These are phyloP conservation scores for Brachypodium distachyon DNA, from an alignment of 202 grass and related monocot species.

Conservation along the genomic window DNA sequence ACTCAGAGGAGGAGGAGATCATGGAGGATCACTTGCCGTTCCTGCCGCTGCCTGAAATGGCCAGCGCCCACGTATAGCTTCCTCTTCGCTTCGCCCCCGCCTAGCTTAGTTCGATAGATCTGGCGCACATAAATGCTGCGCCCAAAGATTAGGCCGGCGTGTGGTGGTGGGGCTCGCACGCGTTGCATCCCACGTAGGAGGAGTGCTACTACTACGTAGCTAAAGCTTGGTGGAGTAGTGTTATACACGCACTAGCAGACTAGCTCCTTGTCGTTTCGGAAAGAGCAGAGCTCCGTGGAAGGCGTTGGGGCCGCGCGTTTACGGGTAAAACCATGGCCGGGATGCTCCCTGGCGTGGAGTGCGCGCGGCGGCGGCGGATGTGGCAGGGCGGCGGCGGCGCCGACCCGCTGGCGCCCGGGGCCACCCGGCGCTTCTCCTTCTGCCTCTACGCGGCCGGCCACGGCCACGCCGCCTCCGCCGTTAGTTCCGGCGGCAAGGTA, in stretches of 20 bases:
- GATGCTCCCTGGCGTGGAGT: constrained; percentile 80
- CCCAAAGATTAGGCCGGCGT: not conserved
- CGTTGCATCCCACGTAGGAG: not conserved
- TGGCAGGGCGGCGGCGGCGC: constrained; percentile 1
- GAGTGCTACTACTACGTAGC: no score
- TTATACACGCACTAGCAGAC: no score
- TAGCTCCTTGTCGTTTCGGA: not conserved
- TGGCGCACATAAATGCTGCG: not conserved
- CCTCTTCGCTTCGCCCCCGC: not conserved
- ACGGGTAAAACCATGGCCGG: constrained; percentile 72
- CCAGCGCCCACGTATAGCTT: not conserved
- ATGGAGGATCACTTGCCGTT: not conserved
- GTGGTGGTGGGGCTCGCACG: not conserved
- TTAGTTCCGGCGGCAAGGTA: constrained; percentile 17
- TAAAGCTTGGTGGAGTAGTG: no score
- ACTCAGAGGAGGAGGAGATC: not conserved
- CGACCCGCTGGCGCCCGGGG: not conserved
- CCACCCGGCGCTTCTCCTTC: constrained; percentile 28
- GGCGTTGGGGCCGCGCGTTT: no score
- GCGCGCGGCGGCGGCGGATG: constrained; percentile 63
- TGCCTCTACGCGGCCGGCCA: constrained; percentile 25
- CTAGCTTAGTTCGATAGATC: no score
- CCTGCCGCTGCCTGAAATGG: constrained; percentile 7
- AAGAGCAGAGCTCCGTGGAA: no score
- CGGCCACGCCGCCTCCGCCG: not conserved